phyloP scores from a whole-genome alignment of 2,329 filamentous ascomycete species.

The Alternaria novae-zelandiae region DNA sequence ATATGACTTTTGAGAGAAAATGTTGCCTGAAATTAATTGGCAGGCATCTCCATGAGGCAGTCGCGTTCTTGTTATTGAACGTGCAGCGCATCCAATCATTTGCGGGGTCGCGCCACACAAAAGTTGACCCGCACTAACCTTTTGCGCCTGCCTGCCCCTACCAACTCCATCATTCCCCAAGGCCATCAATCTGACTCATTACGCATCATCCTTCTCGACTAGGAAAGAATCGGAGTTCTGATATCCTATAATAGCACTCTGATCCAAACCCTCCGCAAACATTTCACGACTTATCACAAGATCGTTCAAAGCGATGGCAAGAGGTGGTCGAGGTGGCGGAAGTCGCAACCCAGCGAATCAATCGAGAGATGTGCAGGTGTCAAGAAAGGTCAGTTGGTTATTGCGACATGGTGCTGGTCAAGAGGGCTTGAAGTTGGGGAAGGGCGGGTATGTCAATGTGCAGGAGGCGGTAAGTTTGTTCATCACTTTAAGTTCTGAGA shows the following conservation, averaged over 20 bases:
- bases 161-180: not conserved
- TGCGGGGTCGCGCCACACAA: conserved; percentile 5
- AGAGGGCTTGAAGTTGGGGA: conserved; percentile 64
- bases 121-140: conserved; percentile 1
- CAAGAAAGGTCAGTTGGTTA: conserved; percentile 60
- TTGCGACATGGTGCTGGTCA: conserved; percentile 67
- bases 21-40: not conserved
- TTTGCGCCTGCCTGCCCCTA: conserved; percentile 2
- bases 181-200: conserved; percentile 16
- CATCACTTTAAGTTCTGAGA: not conserved
- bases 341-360: conserved; percentile 47
- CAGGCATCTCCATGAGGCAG: not conserved
- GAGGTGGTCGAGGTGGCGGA: conserved; percentile 44
- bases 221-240: not conserved
- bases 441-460: conserved; percentile 67
- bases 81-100: not conserved
- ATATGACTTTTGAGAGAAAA: not conserved
- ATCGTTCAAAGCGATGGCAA: conserved; percentile 26
- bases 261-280: conserved; percentile 11
- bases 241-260: not conserved
- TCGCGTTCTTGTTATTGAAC: not conserved
- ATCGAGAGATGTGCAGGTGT: conserved; percentile 54
- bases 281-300: conserved; percentile 26
- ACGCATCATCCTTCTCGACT: not conserved
- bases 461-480: conserved; percentile 60